phyloP scores from a whole-genome alignment of 23 red algal species.

The Gracilaria gracilis region DNA sequence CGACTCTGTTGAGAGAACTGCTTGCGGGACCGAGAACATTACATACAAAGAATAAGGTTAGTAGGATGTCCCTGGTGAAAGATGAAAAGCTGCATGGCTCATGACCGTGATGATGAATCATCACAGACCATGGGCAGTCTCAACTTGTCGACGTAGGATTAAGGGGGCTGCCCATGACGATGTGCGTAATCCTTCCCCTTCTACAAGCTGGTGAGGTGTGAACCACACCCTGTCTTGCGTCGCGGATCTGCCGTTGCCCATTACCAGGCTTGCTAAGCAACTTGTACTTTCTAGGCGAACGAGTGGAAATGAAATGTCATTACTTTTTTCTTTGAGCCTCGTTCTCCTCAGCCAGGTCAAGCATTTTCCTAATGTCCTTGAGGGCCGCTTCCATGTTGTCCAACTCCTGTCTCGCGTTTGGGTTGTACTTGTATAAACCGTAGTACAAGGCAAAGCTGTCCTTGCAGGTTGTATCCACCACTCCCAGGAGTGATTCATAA shows the following conservation, averaged over 20 bases:
- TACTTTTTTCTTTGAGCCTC: constrained; percentile 56
- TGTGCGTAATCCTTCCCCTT: background rate
- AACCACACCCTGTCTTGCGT: background rate
- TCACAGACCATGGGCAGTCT: no score
- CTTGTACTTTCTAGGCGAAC: background rate
- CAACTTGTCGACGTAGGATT: background rate
- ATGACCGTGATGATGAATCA: background rate
- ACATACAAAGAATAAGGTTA: background rate
- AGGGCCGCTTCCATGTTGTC: constrained; percentile 84
- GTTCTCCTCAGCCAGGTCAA: constrained; percentile 81
- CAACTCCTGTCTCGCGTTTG: constrained; percentile 78
- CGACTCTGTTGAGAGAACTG: background rate
- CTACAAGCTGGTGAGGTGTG: background rate
- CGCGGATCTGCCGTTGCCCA: no score
- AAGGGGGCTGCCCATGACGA: background rate
- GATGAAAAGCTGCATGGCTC: background rate
- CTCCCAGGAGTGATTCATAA: constrained; percentile 86
- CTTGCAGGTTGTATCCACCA: constrained; percentile 96
- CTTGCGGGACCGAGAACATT: background rate
- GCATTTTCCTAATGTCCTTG: constrained; percentile 59
- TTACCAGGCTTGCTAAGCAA: no score
- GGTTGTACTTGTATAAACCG: constrained; percentile 96
- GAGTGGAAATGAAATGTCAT: background rate
- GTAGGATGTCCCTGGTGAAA: background rate
- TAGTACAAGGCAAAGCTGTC: constrained; percentile 96